Evolutionary conservation across 2,329 filamentous ascomycete genomes (phyloP), one percentile per base, ranked within the genome.

Genomic region (Cryphonectria carpinicola): DNA sequence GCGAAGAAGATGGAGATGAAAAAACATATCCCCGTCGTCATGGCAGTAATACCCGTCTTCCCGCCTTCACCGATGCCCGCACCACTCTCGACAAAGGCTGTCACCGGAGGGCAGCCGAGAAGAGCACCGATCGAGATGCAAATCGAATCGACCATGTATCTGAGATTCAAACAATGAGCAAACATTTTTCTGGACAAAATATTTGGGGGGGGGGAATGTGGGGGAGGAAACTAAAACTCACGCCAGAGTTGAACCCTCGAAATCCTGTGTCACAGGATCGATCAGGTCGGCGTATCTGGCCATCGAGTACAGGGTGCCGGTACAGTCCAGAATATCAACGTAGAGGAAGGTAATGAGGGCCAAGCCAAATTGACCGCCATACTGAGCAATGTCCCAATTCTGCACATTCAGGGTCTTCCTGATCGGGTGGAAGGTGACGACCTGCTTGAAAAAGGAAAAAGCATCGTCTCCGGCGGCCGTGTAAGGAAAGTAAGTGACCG

Each of bases 341-440:
- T 97, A 97, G 32, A 97, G 85, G 82, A 97, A 97, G 2, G 94
- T 97, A 79, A 97, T 90, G 74, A 97, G 89, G 0, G 94, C 94
- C 65, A 96, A 85, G 39, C 91, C 92, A 77, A 97, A 97, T 77
- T 96, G 90, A 4, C 89, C 89, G 14, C 91, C 90, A 70, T 93
- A 89, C 5, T 84, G 84, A 10, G 85, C 82, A 35, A 97, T 84
- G 75, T 92, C 83, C 91, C 93, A 97, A 70, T 93, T 83, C 77
- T 94, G 92, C 1, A 90, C 93, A 46, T 85, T 87, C 19, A 97
- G 85, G 5, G 88, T 90, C 65, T 87, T 86, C 72, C 86, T 78
- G 78, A 97, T 97, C 7, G 89, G 87, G 78, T 95, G 93, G 84
- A 97, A 96, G 35, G 90, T 90, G 58, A 95, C 93, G 2, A 97